Conservation (phyloP, 257 asterid genomes). For the Leonotis leonurus region DNA sequence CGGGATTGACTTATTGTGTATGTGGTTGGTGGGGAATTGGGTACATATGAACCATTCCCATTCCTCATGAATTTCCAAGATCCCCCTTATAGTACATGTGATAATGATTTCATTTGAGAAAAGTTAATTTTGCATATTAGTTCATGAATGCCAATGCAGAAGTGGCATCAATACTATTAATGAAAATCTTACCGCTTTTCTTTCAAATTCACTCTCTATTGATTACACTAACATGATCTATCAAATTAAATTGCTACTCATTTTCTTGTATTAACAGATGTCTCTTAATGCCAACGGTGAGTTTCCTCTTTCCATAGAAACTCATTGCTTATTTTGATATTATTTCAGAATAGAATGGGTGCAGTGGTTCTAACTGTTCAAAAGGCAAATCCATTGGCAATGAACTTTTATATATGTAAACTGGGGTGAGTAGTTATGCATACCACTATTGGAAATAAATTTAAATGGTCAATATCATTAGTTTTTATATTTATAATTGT, state of each 20-base stretch:
- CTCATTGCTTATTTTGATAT: constrained; percentile 4
- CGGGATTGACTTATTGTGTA: background rate
- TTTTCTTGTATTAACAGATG: constrained; percentile 9
- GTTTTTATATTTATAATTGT: background rate
- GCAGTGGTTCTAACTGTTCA: constrained; percentile 92
- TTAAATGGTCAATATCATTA: background rate
- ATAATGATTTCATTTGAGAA: background rate
- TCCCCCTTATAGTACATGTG: background rate
- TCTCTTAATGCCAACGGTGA: background rate
- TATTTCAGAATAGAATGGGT: constrained; percentile 60
- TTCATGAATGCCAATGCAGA: background rate
- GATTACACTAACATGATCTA: constrained; percentile 5
- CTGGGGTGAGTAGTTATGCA: constrained; percentile 37
- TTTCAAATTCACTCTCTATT: background rate
- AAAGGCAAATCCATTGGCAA: constrained; percentile 57
- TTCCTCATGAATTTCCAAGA: background rate
- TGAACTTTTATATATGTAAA: constrained; percentile 58
- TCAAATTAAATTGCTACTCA: constrained; percentile 10
- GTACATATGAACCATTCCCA: background rate
- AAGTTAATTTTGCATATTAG: background rate
- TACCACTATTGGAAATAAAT: background rate
- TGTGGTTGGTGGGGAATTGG: background rate
- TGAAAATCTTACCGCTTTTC: background rate
- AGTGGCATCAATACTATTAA: background rate
- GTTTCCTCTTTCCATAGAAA: constrained; percentile 6